phyloP scores from a whole-genome alignment of 352 stramenopile species.

The Paralagenidium karlingii region DNA sequence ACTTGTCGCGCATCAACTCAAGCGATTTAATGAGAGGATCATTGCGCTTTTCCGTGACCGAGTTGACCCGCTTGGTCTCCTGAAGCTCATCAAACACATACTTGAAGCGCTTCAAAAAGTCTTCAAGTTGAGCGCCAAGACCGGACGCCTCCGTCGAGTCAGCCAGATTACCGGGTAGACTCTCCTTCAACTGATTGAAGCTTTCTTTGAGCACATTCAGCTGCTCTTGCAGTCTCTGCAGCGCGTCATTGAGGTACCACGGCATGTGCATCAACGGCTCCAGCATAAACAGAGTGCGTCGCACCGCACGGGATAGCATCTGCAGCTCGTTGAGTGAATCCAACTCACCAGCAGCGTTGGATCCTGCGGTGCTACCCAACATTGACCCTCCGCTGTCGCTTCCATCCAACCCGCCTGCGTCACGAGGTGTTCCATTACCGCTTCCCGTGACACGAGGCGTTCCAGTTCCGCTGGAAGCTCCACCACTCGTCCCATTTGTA shows the following conservation, averaged over 20 bases:
- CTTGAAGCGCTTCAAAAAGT: constrained; percentile 37
- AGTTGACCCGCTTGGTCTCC: constrained; percentile 50
- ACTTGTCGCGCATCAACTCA: constrained; percentile 51
- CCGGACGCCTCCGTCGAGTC: too few species aligned
- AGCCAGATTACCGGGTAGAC: too few species aligned
- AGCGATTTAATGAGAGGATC: constrained; percentile 59
- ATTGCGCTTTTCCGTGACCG: constrained; percentile 61
- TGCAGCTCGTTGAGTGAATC: constrained; percentile 46
- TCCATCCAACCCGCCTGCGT: not conserved
- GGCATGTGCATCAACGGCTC: constrained; percentile 41
- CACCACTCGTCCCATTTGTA: too few species aligned
- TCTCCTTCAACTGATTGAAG: constrained; percentile 43
- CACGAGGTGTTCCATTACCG: not conserved
- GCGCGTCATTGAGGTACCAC: constrained; percentile 36
- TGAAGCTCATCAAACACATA: constrained; percentile 57
- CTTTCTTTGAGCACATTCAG: too few species aligned
- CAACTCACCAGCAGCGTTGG: too few species aligned
- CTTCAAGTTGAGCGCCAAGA: too few species aligned
- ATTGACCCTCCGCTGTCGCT: not conserved
- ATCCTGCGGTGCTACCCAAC: not conserved
- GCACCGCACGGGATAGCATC: constrained; percentile 47
- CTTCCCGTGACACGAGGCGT: not conserved
- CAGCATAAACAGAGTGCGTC: constrained; percentile 44
- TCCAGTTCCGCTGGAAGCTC: too few species aligned
- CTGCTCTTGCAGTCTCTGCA: constrained; percentile 38